Percentiles rank a stretch among this genome's conserved stretches.
Conservation (phyloP, 1,284 basidiomycete genomes). For the Sporisorium graminicola region DNA sequence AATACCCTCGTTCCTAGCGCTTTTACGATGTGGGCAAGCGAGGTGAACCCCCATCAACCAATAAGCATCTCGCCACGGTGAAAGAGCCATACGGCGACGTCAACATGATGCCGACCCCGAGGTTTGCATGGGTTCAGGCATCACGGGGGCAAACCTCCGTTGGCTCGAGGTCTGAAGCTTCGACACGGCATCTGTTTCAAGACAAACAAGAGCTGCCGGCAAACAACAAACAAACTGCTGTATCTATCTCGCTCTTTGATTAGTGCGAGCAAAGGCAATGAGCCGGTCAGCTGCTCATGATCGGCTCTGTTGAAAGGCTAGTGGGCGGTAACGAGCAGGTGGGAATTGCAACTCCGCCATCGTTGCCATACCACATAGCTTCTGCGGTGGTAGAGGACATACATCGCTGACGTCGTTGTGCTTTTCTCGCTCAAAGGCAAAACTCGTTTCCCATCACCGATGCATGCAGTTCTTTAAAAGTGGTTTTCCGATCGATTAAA, state of each 20-base stretch:
- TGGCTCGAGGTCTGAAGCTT: too few relatives aligned
- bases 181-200: background rate
- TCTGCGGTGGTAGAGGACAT: background rate
- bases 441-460: conserved; percentile 3
- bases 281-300: too few relatives aligned
- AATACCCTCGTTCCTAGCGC: background rate
- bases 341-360: background rate
- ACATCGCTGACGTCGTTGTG: conserved; percentile 23
- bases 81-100: background rate
- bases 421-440: too few relatives aligned
- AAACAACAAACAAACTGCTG: too few relatives aligned
- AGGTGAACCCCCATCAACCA: background rate
- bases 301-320: too few relatives aligned
- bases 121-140: too few relatives aligned
- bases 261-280: background rate
- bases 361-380: background rate
- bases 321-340: background rate
- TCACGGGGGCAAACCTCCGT: too few relatives aligned
- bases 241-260: too few relatives aligned
- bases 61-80: background rate
- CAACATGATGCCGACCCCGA: background rate
- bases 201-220: background rate
- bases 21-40: conserved; percentile 4
- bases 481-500: too few relatives aligned
- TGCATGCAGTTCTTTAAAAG: too few relatives aligned